Percentiles rank a stretch among this genome's conserved stretches.
Evolutionary conservation across 768 basidiomycete genomes (phyloP).

Genomic region (Leucosporidium creatinivorum): DNA sequence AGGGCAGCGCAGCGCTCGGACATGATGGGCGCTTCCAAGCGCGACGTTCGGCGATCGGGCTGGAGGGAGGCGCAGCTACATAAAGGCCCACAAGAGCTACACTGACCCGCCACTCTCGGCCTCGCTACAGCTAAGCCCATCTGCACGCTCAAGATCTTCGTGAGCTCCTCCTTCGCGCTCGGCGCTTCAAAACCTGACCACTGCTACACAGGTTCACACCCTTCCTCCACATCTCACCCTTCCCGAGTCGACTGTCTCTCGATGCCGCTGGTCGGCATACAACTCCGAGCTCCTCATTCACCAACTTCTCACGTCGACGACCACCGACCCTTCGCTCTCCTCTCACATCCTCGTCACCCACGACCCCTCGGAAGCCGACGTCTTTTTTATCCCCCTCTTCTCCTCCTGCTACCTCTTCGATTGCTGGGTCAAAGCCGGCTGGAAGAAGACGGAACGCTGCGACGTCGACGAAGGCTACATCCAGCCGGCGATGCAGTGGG

Average conservation of each 20-base stretch:
- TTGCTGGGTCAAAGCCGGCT: slow-evolving; percentile 24
- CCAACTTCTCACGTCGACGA: neutral
- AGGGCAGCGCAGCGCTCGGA: neutral
- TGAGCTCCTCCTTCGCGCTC: neutral
- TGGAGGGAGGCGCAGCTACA: no score
- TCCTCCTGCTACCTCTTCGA: slow-evolving; percentile 25
- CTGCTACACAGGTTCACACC: slow-evolving; percentile 9
- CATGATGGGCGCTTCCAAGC: no score
- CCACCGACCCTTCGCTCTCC: neutral
- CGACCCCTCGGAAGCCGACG: slow-evolving; percentile 14
- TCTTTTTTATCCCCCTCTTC: slow-evolving; percentile 23
- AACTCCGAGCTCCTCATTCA: slow-evolving; percentile 23
- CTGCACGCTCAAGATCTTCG: slow-evolving; percentile 19
- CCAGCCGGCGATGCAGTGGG: slow-evolving; percentile 14
- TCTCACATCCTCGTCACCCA: neutral
- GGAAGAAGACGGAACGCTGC: slow-evolving; percentile 16
- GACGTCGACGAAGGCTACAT: slow-evolving; percentile 19
- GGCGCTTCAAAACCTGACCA: neutral
- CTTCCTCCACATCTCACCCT: slow-evolving; percentile 14
- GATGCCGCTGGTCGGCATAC: slow-evolving; percentile 29
- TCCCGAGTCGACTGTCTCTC: slow-evolving; percentile 1
- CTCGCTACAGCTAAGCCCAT: slow-evolving; percentile 11
- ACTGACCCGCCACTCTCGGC: neutral
- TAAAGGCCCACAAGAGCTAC: no score
- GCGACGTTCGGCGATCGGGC: neutral